phyloP scores from a whole-genome alignment of 306 rosid genomes.

The Gastrolobium villosum region DNA sequence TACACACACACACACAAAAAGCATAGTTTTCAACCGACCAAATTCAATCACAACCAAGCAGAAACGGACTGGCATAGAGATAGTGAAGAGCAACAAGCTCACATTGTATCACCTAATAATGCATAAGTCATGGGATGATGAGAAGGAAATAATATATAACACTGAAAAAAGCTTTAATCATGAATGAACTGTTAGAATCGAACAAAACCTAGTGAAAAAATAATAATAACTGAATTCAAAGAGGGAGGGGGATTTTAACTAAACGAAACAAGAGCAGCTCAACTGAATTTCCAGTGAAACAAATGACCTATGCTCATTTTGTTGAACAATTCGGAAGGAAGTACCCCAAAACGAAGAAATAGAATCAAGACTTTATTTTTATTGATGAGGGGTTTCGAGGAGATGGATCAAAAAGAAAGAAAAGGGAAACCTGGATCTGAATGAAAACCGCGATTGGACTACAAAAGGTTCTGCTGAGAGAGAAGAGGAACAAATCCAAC shows the following conservation, averaged over 20 bases:
- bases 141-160: background rate
- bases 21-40: background rate
- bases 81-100: constrained; percentile 1
- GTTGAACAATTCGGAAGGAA: constrained; percentile 13
- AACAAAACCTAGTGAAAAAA: background rate
- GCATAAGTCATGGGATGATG: background rate
- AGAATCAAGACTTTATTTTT: background rate
- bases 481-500: constrained; percentile 73
- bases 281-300: constrained; percentile 11
- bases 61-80: background rate
- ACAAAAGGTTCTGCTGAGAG: constrained; percentile 64
- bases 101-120: background rate
- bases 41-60: constrained; percentile 21
- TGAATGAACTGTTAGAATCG: constrained; percentile 16
- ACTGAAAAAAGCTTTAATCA: background rate
- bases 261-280: background rate
- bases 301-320: background rate
- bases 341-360: background rate
- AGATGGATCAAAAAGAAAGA: constrained; percentile 1
- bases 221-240: background rate
- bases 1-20: background rate
- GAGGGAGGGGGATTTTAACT: background rate
- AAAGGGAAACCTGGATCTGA: constrained; percentile 85
- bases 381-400: background rate
- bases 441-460: constrained; percentile 74